Evolutionary conservation across 495 filamentous ascomycete genomes (phyloP), one percentile per base, ranked within the genome.

Genomic region (Xanthoparmelia taractica): DNA sequence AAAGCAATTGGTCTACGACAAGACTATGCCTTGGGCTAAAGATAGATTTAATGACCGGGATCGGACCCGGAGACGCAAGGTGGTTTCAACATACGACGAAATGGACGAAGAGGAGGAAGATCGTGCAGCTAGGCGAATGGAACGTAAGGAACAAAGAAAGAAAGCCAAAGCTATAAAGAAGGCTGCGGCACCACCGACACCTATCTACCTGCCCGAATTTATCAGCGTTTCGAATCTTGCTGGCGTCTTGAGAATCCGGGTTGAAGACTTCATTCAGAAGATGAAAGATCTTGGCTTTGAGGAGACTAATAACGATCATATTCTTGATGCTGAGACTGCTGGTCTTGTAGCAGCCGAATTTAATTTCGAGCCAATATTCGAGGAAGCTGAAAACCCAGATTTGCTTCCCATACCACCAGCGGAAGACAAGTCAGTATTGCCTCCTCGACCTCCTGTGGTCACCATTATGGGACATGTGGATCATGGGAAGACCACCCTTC

Each of bases 391-490:
- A 43, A 78, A 81, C 4, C 79, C 86, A 58, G 92, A 98, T 70
- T 76, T 99, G 17, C 80, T 82, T 66, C 82, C 91, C n/a, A 75
- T 83, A 10, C 87, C 89, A 1, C 78, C 82, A 8, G 70, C 73
- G 18, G 85, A 89, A 67, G 91, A 97, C 68, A 82, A 80, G 34
- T 87, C 87, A 2, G 63, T 73, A 8, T 73, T 96, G 48, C 92
- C 91, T 1, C 68, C 77, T 10, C 83, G 95, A 47, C 93, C 95
- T 11, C 95, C 95, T 8, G 89, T 99, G 18, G 94, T 99, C 47
- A 99, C 95, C 18, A 97, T 99, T 71, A 99, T 99, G 95, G 95
- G 95, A 10, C 95, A 99, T 67, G 95, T 99, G 68, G 95, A 99
- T 71, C 95, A 99, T 73, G 95, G 95, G 36, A 99, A 99, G 78